Conservation (phyloP, 2,329 filamentous ascomycete genomes). For the Diaporthe citriasiana region DNA sequence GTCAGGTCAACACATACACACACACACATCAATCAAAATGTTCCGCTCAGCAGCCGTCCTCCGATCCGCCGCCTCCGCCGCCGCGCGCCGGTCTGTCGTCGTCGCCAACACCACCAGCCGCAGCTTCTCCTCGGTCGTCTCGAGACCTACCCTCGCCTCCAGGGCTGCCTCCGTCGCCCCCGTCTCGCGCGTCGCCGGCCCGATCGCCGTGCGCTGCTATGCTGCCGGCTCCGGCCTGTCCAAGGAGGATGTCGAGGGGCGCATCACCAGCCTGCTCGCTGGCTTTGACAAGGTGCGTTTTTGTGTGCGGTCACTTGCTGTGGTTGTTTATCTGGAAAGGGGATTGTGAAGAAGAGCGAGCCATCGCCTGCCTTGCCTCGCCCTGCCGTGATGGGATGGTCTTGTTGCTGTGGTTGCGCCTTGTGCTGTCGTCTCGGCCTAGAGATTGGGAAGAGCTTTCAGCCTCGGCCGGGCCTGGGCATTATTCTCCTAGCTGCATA, state of each 20-base stretch:
- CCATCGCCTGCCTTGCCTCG: too few relatives aligned
- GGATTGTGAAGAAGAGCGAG: too few relatives aligned
- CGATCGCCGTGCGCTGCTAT: constrained; percentile 85
- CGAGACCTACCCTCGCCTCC: constrained; percentile 71
- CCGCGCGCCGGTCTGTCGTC: constrained; percentile 61
- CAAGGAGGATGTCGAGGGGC: constrained; percentile 82
- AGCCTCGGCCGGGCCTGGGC: too few relatives aligned
- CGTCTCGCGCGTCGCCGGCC: constrained; percentile 72
- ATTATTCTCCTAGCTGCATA: not conserved
- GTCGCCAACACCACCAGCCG: constrained; percentile 65
- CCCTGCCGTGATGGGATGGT: not conserved
- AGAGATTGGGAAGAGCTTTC: not conserved
- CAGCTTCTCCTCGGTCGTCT: constrained; percentile 57
- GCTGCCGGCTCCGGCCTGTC: constrained; percentile 83
- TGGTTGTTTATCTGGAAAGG: not conserved
- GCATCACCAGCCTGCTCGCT: constrained; percentile 92
- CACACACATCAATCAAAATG: constrained; percentile 70
- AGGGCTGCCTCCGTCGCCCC: constrained; percentile 73
- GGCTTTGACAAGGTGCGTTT: constrained; percentile 93
- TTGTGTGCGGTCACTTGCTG: not conserved
- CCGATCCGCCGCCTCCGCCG: constrained; percentile 77
- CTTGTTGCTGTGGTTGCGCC: not conserved
- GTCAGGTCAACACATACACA: not conserved
- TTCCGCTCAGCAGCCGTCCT: constrained; percentile 89
- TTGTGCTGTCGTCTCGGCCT: not conserved